Conservation (phyloP, 2,329 filamentous ascomycete species). For the Amauroascus verrucosus region DNA sequence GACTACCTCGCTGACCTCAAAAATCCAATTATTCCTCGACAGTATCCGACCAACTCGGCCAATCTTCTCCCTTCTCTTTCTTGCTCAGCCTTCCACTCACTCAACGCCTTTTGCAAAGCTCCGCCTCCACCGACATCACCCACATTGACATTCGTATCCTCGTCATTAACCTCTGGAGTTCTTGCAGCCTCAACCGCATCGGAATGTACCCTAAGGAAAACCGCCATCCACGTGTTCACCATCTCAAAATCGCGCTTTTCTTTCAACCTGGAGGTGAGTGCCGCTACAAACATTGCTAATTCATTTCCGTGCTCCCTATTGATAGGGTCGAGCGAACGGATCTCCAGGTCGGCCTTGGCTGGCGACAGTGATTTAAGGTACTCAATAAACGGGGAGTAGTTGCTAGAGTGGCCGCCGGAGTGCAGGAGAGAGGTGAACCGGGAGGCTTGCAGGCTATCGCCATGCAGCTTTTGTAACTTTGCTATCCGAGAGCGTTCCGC, state of each 20-base stretch:
- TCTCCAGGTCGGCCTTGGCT: slow-evolving; percentile 77
- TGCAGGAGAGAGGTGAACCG: slow-evolving; percentile 42
- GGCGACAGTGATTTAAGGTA: slow-evolving; percentile 74
- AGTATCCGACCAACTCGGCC: slow-evolving; percentile 72
- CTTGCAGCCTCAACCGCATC: slow-evolving; percentile 41
- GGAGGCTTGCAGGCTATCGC: slow-evolving; percentile 21
- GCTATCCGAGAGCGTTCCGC: slow-evolving; percentile 57
- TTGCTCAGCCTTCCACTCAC: slow-evolving; percentile 62
- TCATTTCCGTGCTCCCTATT: slow-evolving; percentile 44
- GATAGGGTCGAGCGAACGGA: slow-evolving; percentile 59
- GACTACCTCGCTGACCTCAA: slow-evolving; percentile 49
- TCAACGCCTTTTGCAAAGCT: slow-evolving; percentile 49
- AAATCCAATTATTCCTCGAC: slow-evolving; percentile 74
- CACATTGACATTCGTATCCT: slow-evolving; percentile 27
- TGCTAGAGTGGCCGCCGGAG: slow-evolving; percentile 39
- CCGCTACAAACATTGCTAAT: slow-evolving; percentile 67
- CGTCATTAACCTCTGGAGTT: slow-evolving; percentile 14
- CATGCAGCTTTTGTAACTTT: slow-evolving; percentile 48
- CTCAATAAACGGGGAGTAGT: slow-evolving; percentile 60
- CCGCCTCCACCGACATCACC: slow-evolving; percentile 38
- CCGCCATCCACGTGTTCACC: slow-evolving; percentile 93
- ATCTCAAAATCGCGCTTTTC: slow-evolving; percentile 79
- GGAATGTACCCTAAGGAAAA: slow-evolving; percentile 72
- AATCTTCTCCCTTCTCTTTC: slow-evolving; percentile 61
- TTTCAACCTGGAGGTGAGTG: slow-evolving; percentile 60